Evolutionary conservation across 2,329 filamentous ascomycete genomes (phyloP).

Genomic region (Amesomyces nigricolor): DNA sequence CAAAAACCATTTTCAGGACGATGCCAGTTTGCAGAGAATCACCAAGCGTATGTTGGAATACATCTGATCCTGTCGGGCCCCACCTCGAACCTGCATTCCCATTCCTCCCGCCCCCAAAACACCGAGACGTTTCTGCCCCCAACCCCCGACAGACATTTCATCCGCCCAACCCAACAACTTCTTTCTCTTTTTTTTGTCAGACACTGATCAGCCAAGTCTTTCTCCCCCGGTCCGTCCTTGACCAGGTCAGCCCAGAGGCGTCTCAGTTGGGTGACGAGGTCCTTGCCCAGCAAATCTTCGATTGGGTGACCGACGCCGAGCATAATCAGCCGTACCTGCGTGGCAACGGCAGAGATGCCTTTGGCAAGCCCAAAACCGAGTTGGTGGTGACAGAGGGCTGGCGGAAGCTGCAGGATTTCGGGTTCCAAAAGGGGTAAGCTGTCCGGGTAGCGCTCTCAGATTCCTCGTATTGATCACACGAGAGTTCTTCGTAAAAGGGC

Average conservation of each 20-base stretch:
- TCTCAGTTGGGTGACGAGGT: slow-evolving; percentile 46
- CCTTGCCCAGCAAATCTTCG: slow-evolving; percentile 49
- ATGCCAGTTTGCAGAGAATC: slow-evolving; percentile 47
- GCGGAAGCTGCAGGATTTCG: slow-evolving; percentile 55
- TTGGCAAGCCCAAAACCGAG: slow-evolving; percentile 54
- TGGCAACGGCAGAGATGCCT: slow-evolving; percentile 53
- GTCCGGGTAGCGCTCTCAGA: neutral
- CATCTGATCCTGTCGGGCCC: too few species aligned
- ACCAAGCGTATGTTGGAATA: slow-evolving; percentile 38
- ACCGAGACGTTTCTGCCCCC: too few species aligned
- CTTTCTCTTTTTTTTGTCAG: neutral
- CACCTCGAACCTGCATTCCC: slow-evolving; percentile 17
- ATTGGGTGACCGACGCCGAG: slow-evolving; percentile 59
- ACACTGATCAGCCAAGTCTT: slow-evolving; percentile 38
- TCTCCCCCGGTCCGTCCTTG: slow-evolving; percentile 38
- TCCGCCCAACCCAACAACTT: too few species aligned
- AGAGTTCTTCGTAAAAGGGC: neutral
- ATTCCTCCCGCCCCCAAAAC: neutral
- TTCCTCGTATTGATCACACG: neutral
- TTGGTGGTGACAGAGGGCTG: slow-evolving; percentile 63
- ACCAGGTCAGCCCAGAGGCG: slow-evolving; percentile 40
- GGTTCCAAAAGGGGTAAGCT: slow-evolving; percentile 46
- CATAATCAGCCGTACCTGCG: slow-evolving; percentile 56
- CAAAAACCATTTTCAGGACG: slow-evolving; percentile 52
- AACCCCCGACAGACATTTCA: too few species aligned